Evolutionary conservation across 768 basidiomycete species (phyloP).

Genomic region (Pleurotus sapidus): DNA sequence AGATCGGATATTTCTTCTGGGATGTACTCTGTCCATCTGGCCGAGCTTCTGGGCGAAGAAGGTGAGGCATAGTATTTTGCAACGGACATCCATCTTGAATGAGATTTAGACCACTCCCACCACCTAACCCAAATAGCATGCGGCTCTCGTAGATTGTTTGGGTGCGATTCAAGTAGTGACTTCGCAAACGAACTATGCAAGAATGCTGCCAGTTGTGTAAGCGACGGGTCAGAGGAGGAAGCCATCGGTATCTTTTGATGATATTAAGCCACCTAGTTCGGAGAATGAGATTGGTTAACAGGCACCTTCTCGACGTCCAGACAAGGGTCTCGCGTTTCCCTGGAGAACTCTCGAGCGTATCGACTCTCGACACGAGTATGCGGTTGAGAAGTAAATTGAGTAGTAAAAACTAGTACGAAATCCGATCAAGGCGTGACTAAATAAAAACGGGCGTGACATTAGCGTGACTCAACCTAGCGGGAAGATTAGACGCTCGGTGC

Average conservation of each 20-base stretch:
- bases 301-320: no score
- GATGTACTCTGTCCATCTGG: neutral
- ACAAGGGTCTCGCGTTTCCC: no score
- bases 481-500: no score
- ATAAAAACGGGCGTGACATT: no score
- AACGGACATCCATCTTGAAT: constrained; percentile 1
- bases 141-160: constrained; percentile 34
- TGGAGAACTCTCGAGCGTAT: no score
- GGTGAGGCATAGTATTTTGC: neutral
- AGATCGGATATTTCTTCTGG: constrained; percentile 11
- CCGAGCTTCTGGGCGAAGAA: neutral
- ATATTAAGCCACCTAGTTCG: neutral
- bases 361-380: no score
- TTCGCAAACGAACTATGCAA: constrained; percentile 14
- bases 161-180: constrained; percentile 41
- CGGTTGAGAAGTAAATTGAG: no score
- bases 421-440: no score
- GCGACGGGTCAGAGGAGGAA: neutral
- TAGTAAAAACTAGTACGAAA: no score
- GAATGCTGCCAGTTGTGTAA: neutral
- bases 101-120: constrained; percentile 1
- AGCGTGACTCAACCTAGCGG: no score
- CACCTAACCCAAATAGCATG: neutral
- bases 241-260: neutral
- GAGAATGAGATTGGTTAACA: no score